Conservation (phyloP, 805 yeast species). For the Metschnikowia arizonensis region DNA sequence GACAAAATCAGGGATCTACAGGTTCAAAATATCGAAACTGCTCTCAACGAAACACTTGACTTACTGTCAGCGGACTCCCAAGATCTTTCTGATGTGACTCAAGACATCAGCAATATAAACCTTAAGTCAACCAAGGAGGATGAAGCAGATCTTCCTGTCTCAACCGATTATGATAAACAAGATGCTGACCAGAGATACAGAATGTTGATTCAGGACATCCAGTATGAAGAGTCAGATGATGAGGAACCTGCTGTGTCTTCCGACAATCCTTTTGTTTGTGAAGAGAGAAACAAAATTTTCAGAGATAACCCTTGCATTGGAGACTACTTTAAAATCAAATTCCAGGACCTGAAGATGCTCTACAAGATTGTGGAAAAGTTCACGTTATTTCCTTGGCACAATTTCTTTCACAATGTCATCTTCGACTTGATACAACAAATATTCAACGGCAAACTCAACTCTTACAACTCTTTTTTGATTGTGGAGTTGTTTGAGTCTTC, state of each 20-base stretch:
- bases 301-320: constrained; percentile 72
- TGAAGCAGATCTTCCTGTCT: background rate
- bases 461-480: constrained; percentile 59
- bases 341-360: constrained; percentile 70
- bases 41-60: constrained; percentile 27
- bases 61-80: background rate
- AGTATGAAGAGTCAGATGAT: constrained; percentile 37
- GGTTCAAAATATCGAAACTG: constrained; percentile 42
- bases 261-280: constrained; percentile 41
- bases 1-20: constrained; percentile 55
- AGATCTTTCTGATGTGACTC: background rate
- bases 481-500: constrained; percentile 27
- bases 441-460: constrained; percentile 86
- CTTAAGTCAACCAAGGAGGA: background rate
- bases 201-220: constrained; percentile 23
- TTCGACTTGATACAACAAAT: constrained; percentile 95
- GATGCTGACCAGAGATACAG: constrained; percentile 20
- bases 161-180: background rate
- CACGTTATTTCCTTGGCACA: constrained; percentile 91
- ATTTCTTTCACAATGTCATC: constrained; percentile 93
- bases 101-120: constrained; percentile 1
- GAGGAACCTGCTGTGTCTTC: constrained; percentile 43
- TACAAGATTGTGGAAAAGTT: constrained; percentile 68
- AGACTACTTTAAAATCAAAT: constrained; percentile 76
- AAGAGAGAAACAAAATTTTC: constrained; percentile 28